Evolutionary conservation across 768 basidiomycete genomes (phyloP).

Genomic region (Collybiopsis confluens): DNA sequence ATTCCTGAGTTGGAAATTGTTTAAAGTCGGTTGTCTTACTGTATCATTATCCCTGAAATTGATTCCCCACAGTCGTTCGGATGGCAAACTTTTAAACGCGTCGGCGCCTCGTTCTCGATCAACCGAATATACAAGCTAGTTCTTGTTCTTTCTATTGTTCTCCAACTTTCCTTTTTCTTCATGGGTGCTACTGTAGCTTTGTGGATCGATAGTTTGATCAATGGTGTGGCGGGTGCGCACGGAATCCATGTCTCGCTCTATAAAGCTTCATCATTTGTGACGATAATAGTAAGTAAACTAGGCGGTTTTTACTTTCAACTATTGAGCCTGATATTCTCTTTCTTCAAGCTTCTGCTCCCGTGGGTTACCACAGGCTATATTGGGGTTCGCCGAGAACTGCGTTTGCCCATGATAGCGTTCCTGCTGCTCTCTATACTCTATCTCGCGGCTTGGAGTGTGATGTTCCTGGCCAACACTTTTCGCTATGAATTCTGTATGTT

Average conservation of each 20-base stretch:
- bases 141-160: constrained; percentile 62
- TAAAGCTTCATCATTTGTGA: constrained; percentile 49
- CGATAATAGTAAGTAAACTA: constrained; percentile 51
- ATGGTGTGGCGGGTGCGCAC: constrained; percentile 57
- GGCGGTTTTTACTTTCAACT: too few relatives aligned
- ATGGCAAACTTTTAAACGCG: constrained; percentile 87
- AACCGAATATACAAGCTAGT: constrained; percentile 74
- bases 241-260: constrained; percentile 44
- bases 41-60: too few relatives aligned
- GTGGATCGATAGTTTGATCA: constrained; percentile 75
- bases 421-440: constrained; percentile 57
- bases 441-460: constrained; percentile 63
- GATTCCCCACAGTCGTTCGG: constrained; percentile 51
- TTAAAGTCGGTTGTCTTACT: constrained; percentile 55
- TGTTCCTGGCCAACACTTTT: constrained; percentile 72
- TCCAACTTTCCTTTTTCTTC: constrained; percentile 79
- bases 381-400: constrained; percentile 63
- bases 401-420: constrained; percentile 57
- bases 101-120: constrained; percentile 71
- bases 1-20: constrained; percentile 68
- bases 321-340: constrained; percentile 1
- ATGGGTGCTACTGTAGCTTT: constrained; percentile 63
- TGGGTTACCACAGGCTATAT: constrained; percentile 79
- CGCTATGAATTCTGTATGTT: constrained; percentile 57
- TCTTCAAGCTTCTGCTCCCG: constrained; percentile 58